Base-by-base conservation (phyloP, 352 stramenopile genomes). In the Phytophthora nicotianae region DNA sequence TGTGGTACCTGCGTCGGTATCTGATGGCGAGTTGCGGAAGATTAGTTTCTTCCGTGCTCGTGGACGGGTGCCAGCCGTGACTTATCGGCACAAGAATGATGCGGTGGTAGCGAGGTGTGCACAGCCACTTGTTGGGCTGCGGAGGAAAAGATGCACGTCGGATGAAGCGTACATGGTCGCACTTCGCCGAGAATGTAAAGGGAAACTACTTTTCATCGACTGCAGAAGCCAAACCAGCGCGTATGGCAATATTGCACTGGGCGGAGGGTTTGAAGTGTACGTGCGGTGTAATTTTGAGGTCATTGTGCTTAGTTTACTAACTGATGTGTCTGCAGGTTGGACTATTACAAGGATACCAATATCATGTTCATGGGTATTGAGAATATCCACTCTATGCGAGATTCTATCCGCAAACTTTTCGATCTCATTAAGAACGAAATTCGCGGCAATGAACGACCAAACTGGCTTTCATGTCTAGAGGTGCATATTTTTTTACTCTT, bases 51-150 rank as follows among this genome's bases (percentile, higher is more conserved):
- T 98, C 62, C 88, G 97, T 51, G 91, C 86, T 5, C 90, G 96
- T 62, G 93, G 94, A 41, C 90, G 97, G 21, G 83, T 99, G 2
- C 95, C 95, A 0, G 85, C 87, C 8, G 75, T 99, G 24, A 97
- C 93, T 2, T 99, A 97, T 74, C 80, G 88, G 4, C 86, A 95
- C 68, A 70, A 75, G 5, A 97, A 98, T 68, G 90, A 96, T 40
- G 90, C 92, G 1, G 74, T 94, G n/a, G 89, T 99, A 24, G 98
- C 90, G 35, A 78, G 97, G 24, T 97, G 86, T 49, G 80, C 95
- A 13, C 97, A 99, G 63, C 97, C 97, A 4, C 87, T 98, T 56
- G 91, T 99, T 2, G 97, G 97, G 6, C 67, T 99, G 6, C 81
- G 96, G 42, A 89, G 96, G 11, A 97, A 98, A 74, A 84, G 90